phyloP scores from a whole-genome alignment of 2,329 filamentous ascomycete genomes.

The Alternaria burnsii region DNA sequence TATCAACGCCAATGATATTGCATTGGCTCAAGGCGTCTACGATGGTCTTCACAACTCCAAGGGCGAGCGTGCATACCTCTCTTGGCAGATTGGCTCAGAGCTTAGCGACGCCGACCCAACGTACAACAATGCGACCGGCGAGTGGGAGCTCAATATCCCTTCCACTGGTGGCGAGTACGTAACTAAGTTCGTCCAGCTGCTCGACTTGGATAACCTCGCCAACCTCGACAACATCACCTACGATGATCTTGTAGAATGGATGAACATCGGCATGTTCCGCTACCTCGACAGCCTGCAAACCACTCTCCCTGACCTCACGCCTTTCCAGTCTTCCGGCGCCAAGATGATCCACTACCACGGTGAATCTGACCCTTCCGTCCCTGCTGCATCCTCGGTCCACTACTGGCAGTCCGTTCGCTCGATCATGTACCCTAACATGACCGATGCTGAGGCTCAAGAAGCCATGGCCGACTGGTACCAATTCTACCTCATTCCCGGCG shows the following conservation, averaged over 20 bases:
- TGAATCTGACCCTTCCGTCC: slow-evolving; percentile 63
- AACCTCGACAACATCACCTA: slow-evolving; percentile 58
- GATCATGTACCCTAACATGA: slow-evolving; percentile 58
- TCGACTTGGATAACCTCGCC: slow-evolving; percentile 33
- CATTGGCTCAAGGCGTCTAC: slow-evolving; percentile 34
- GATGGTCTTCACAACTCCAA: slow-evolving; percentile 53
- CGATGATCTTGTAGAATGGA: slow-evolving; percentile 65
- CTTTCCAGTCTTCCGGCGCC: slow-evolving; percentile 60
- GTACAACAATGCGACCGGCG: slow-evolving; percentile 45
- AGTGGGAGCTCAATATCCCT: slow-evolving; percentile 46
- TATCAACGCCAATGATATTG: slow-evolving; percentile 41
- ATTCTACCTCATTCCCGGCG: slow-evolving; percentile 64
- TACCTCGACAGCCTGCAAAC: slow-evolving; percentile 64
- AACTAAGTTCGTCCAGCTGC: slow-evolving; percentile 54
- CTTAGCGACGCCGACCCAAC: slow-evolving; percentile 48
- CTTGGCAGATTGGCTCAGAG: slow-evolving; percentile 44
- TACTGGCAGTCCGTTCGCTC: slow-evolving; percentile 64
- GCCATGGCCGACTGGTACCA: slow-evolving; percentile 63
- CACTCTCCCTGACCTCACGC: slow-evolving; percentile 61
- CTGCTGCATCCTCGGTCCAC: slow-evolving; percentile 62
- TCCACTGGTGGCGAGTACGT: slow-evolving; percentile 54
- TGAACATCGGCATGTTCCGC: slow-evolving; percentile 58
- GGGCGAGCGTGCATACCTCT: slow-evolving; percentile 55
- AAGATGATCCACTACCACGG: slow-evolving; percentile 69
- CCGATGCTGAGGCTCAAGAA: slow-evolving; percentile 50